These are phyloP conservation scores for Salix exigua DNA, from an alignment of 345 rosid species.

Conservation along the genomic window DNA sequence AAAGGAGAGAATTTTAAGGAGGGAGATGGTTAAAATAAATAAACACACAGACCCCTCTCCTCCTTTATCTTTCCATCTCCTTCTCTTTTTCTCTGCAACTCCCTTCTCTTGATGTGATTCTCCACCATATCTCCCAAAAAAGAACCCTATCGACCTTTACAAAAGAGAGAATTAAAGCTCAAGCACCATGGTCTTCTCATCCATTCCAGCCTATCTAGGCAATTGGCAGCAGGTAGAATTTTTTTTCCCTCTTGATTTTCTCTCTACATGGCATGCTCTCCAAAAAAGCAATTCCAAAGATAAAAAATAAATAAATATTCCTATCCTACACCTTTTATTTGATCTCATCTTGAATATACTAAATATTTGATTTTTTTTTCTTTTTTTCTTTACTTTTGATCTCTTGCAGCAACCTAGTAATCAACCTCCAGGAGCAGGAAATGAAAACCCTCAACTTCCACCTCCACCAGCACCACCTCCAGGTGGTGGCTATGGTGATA, in stretches of 20 bases:
- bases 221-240: slow-evolving; percentile 53
- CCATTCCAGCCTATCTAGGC: slow-evolving; percentile 56
- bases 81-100: slow-evolving; percentile 46
- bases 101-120: slow-evolving; percentile 55
- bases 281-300: slow-evolving; percentile 25
- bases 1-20: slow-evolving; percentile 10
- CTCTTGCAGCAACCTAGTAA: slow-evolving; percentile 40
- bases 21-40: slow-evolving; percentile 23
- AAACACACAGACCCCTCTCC: slow-evolving; percentile 14
- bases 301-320: slow-evolving; percentile 23
- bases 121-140: slow-evolving; percentile 37
- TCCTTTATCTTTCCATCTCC: slow-evolving; percentile 40
- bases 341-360: slow-evolving; percentile 49
- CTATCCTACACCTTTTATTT: slow-evolving; percentile 14
- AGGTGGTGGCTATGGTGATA: slow-evolving; percentile 29
- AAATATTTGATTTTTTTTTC: slow-evolving; percentile 16
- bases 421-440: slow-evolving; percentile 18
- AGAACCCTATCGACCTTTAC: slow-evolving; percentile 36
- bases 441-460: slow-evolving; percentile 25
- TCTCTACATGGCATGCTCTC: slow-evolving; percentile 15
- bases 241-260: not conserved
- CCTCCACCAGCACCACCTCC: slow-evolving; percentile 29
- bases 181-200: slow-evolving; percentile 58
- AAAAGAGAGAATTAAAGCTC: slow-evolving; percentile 31
- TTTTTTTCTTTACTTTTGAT: slow-evolving; percentile 11